phyloP scores from a whole-genome alignment of 805 yeast species.

The Wilhelminamyces savonicus region DNA sequence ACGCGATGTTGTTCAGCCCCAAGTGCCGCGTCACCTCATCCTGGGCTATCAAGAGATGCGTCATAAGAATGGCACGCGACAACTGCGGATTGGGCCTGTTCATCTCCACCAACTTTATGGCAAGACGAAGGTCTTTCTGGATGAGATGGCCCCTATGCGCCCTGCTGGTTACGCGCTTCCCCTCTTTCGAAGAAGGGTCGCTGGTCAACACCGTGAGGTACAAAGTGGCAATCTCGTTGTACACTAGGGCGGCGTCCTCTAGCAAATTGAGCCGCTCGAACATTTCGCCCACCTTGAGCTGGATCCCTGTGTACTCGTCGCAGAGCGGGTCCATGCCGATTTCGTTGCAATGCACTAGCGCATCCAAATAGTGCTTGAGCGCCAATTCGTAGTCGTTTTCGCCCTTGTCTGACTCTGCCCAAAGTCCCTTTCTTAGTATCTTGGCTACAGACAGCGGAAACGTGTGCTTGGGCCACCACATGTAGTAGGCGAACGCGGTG shows the following conservation, averaged over 20 bases:
- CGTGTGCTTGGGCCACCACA: slow-evolving; percentile 63
- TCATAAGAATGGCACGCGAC: slow-evolving; percentile 51
- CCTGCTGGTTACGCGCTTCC: slow-evolving; percentile 13
- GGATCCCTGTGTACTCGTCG: slow-evolving; percentile 88
- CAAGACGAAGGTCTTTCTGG: slow-evolving; percentile 64
- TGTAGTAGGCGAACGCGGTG: slow-evolving; percentile 23
- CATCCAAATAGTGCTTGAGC: slow-evolving; percentile 65
- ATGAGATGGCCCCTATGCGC: slow-evolving; percentile 50
- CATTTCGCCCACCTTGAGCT: slow-evolving; percentile 82
- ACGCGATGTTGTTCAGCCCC: slow-evolving; percentile 11
- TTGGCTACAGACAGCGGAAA: slow-evolving; percentile 68
- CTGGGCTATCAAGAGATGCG: slow-evolving; percentile 62
- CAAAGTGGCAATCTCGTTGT: slow-evolving; percentile 57
- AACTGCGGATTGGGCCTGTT: slow-evolving; percentile 40
- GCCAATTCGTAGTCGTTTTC: slow-evolving; percentile 63
- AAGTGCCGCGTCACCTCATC: slow-evolving; percentile 48
- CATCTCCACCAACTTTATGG: slow-evolving; percentile 60
- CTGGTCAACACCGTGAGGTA: slow-evolving; percentile 48
- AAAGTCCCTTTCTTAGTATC: slow-evolving; percentile 64
- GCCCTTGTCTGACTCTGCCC: slow-evolving; percentile 75
- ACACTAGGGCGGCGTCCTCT: slow-evolving; percentile 61
- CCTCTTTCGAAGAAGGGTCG: slow-evolving; percentile 20
- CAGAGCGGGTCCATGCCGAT: slow-evolving; percentile 50
- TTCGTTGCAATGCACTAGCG: slow-evolving; percentile 56
- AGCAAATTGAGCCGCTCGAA: slow-evolving; percentile 60